These are phyloP conservation scores for Aspergillus hiratsukae DNA, from an alignment of 2,329 filamentous ascomycete species.

Conservation along the genomic window DNA sequence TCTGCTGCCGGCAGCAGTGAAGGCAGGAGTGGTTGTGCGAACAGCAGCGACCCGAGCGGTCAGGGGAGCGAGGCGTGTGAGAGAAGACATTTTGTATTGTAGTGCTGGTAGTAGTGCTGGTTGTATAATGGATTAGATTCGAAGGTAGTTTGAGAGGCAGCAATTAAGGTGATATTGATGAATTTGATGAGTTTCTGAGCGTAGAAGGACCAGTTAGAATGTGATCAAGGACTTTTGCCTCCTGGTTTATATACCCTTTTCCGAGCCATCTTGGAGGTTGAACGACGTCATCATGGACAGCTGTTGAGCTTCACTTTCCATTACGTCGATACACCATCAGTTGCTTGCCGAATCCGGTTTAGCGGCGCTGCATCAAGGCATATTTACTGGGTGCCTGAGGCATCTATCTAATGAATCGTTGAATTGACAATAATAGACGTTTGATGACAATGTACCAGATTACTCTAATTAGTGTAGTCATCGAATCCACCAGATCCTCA, in stretches of 20 bases:
- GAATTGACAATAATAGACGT: no score
- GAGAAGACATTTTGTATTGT: conserved; percentile 30
- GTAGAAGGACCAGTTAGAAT: not conserved
- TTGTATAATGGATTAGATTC: not conserved
- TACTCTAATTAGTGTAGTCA: no score
- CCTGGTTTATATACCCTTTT: not conserved
- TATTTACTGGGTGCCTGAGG: not conserved
- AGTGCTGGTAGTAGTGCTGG: not conserved
- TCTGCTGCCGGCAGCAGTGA: conserved; percentile 13
- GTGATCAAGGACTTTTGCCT: not conserved
- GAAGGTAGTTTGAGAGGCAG: not conserved
- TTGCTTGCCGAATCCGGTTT: conserved; percentile 5
- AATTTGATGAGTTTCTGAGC: not conserved
- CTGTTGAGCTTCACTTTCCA: conserved; percentile 2
- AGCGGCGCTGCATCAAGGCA: conserved; percentile 2
- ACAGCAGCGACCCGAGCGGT: conserved; percentile 20
- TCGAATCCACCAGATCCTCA: no score
- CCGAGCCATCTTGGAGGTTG: not conserved
- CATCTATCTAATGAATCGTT: not conserved
- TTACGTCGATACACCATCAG: conserved; percentile 27
- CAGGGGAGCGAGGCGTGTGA: conserved; percentile 29
- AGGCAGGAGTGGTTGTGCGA: conserved; percentile 10
- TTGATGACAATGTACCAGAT: no score
- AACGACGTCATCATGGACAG: conserved; percentile 3
- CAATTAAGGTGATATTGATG: not conserved